Percentiles rank a stretch among this genome's conserved stretches.
These are phyloP conservation scores for Trypanosoma congolense DNA, from an alignment of 208 protist genomes.

Conservation along the genomic window DNA sequence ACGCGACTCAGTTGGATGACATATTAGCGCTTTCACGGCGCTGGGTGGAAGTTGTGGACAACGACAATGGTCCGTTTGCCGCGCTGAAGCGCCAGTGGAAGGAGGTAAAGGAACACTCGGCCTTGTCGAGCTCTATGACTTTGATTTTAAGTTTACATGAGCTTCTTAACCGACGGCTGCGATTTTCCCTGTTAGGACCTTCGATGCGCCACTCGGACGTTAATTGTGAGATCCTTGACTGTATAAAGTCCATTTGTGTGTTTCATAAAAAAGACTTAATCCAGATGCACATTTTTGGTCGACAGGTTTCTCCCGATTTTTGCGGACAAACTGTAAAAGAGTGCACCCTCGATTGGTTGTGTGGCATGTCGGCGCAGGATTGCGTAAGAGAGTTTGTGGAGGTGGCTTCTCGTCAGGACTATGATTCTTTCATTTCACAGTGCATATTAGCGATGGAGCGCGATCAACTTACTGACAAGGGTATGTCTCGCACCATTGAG, in stretches of 20 bases:
- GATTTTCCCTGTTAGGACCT: slow-evolving; percentile 30
- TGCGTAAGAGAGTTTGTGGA: slow-evolving; percentile 71
- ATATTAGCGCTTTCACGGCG: slow-evolving; percentile 36
- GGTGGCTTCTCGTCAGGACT: slow-evolving; percentile 73
- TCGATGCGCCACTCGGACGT: slow-evolving; percentile 24
- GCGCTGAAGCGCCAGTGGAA: slow-evolving; percentile 31
- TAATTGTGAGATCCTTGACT: slow-evolving; percentile 59
- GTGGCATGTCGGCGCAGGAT: slow-evolving; percentile 26
- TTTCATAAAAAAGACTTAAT: slow-evolving; percentile 54
- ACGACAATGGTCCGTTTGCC: slow-evolving; percentile 25
- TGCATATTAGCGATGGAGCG: slow-evolving; percentile 59
- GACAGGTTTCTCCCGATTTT: slow-evolving; percentile 3
- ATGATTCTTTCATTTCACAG: slow-evolving; percentile 66
- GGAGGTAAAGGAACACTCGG: slow-evolving; percentile 57
- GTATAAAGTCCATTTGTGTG: slow-evolving; percentile 55
- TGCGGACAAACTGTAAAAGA: slow-evolving; percentile 11
- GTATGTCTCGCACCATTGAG: slow-evolving; percentile 28
- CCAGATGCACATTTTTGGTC: slow-evolving; percentile 49
- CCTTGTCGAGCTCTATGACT: slow-evolving; percentile 58
- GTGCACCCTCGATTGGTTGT: slow-evolving; percentile 29
- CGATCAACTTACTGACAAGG: slow-evolving; percentile 59
- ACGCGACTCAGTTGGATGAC: slow-evolving; percentile 22
- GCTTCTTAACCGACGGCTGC: slow-evolving; percentile 65
- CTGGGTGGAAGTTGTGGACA: slow-evolving; percentile 47
- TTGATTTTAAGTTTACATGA: slow-evolving; percentile 54